These are phyloP conservation scores for Sungouiozyma intestinalis DNA, from an alignment of 805 yeast species.

Conservation along the genomic window DNA sequence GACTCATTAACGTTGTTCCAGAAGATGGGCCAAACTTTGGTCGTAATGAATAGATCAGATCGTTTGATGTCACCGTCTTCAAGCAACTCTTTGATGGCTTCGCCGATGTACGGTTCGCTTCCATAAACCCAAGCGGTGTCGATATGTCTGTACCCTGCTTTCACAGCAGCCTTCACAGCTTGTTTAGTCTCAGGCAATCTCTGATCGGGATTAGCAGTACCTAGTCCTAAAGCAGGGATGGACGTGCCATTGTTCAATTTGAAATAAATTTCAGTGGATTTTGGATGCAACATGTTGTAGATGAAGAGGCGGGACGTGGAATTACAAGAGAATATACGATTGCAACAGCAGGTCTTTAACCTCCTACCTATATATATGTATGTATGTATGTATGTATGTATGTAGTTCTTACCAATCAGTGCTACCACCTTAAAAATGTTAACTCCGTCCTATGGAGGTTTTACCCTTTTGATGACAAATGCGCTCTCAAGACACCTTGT, in stretches of 20 bases:
- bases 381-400: too few relatives aligned
- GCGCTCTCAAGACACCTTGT: too few relatives aligned
- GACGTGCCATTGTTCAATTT: constrained; percentile 45
- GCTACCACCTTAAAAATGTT: neutral
- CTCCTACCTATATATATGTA: too few relatives aligned
- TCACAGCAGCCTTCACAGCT: constrained; percentile 51
- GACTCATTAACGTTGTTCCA: constrained; percentile 43
- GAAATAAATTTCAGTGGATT: constrained; percentile 31
- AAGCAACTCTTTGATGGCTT: constrained; percentile 41
- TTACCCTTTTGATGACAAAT: too few relatives aligned
- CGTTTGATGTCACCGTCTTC: constrained; percentile 37
- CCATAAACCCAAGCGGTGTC: constrained; percentile 67
- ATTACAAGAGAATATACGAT: too few relatives aligned
- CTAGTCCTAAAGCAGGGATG: constrained; percentile 63
- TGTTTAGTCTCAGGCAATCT: constrained; percentile 37
- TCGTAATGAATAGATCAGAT: constrained; percentile 58
- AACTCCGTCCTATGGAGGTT: neutral
- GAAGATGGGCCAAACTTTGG: constrained; percentile 57
- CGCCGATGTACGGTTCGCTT: constrained; percentile 60
- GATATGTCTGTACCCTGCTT: constrained; percentile 59
- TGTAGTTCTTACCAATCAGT: too few relatives aligned
- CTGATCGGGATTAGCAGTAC: constrained; percentile 47
- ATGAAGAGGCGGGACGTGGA: too few relatives aligned
- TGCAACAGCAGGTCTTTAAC: too few relatives aligned
- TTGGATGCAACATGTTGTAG: constrained; percentile 25